Evolutionary conservation across 306 rosid species (phyloP), one percentile per base, ranked within the genome.

Genomic region (Geum urbanum): DNA sequence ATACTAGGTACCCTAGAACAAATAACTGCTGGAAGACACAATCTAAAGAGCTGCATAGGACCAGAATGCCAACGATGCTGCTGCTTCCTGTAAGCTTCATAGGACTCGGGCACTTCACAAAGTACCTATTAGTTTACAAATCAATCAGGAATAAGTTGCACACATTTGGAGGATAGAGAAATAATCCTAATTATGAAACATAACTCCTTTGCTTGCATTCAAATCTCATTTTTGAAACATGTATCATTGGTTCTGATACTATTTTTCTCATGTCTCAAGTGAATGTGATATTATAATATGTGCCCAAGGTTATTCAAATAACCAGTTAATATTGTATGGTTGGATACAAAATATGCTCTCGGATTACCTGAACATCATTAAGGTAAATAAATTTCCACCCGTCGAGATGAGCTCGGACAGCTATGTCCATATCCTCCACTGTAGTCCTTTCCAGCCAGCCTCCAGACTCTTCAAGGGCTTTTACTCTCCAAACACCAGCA

Each of bases 41-140:
- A 66, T 68, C 98, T 80, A 72, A 92, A 92, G 46, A 92, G 91
- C 71, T 90, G 98, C 98, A 92, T 92, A 24, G 98, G 98, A 80
- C 98, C 98, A 14, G 98, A 90, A 85, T 92, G 98, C 98, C 98
- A 92, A 50, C 96, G 92, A 84, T 92, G 98, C 77, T 92, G 98
- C 85, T 92, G 98, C 84, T 90, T 92, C 86, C 88, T 82, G 45
- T 90, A 90, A 72, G 98, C 98, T 85, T 92, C 98, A 61, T 92
- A 92, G 22, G 98, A 92, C 77, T 92, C 98, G 0, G 98, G 98
- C 83, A 92, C 86, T 88, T 92, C 98, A 69, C 98, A 92, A 24
- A 84, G 84, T 46, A 92, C 98, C 98, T 92, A 83, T 74, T 62
- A 79, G 47, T 67, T 67, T 59, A 14, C 66, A 72, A 62, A 18